These are phyloP conservation scores for Aspergillus hiratsukae DNA, from an alignment of 2,329 filamentous ascomycete genomes.

Conservation along the genomic window DNA sequence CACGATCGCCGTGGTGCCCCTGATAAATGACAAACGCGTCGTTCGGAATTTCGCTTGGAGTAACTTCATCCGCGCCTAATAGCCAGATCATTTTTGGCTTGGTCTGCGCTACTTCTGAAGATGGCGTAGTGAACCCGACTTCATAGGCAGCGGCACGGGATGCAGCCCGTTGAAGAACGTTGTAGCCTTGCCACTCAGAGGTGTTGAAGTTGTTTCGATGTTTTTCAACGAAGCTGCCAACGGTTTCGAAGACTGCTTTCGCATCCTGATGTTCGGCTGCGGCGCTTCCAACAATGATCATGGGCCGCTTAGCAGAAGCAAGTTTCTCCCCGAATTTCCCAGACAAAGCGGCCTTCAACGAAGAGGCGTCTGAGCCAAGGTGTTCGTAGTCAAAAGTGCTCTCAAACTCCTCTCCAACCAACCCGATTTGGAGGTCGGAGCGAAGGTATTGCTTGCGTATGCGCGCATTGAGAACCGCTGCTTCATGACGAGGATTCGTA, in stretches of 20 bases:
- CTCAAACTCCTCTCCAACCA: slow-evolving; percentile 85
- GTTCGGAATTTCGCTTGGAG: slow-evolving; percentile 81
- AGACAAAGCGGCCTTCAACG: slow-evolving; percentile 78
- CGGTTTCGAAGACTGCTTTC: slow-evolving; percentile 86
- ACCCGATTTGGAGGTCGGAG: slow-evolving; percentile 86
- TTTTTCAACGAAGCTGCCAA: slow-evolving; percentile 90
- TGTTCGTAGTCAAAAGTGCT: slow-evolving; percentile 96
- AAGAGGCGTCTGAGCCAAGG: slow-evolving; percentile 70
- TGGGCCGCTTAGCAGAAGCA: slow-evolving; percentile 77
- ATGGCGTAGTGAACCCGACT: slow-evolving; percentile 88
- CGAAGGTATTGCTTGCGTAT: slow-evolving; percentile 98
- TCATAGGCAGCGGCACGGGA: slow-evolving; percentile 92
- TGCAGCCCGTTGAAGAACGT: slow-evolving; percentile 88
- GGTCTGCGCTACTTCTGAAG: slow-evolving; percentile 72
- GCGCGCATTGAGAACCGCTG: slow-evolving; percentile 88
- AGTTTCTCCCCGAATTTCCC: slow-evolving; percentile 93
- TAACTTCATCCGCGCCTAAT: slow-evolving; percentile 88
- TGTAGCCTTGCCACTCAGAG: slow-evolving; percentile 94
- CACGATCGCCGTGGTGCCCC: slow-evolving; percentile 92
- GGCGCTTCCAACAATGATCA: slow-evolving; percentile 93
- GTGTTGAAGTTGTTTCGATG: slow-evolving; percentile 83
- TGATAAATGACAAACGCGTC: slow-evolving; percentile 97
- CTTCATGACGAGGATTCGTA: slow-evolving; percentile 93
- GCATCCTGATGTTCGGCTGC: slow-evolving; percentile 87
- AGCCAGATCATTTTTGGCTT: slow-evolving; percentile 96